A percentile compares a stretch with the other conserved stretches of the same genome.
Conservation (phyloP, 768 basidiomycete genomes). For the Hygrophorus pudorinus region DNA sequence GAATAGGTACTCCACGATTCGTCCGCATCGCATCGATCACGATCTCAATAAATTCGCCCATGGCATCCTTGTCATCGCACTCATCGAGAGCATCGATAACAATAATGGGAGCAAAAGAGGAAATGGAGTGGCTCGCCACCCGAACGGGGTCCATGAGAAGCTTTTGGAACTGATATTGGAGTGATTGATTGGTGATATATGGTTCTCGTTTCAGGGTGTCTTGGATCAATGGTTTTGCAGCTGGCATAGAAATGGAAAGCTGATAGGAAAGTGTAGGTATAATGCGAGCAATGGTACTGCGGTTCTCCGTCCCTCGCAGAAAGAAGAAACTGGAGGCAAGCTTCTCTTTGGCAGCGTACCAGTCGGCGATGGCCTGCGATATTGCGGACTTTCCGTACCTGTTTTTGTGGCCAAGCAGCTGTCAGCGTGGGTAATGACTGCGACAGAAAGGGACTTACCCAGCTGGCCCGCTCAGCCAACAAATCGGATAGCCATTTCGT, state of each 20-base stretch:
- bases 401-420: too few relatives aligned
- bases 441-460: too few relatives aligned
- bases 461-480: too few relatives aligned
- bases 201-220: not conserved
- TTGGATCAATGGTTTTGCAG: not conserved
- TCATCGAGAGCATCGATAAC: conserved; percentile 27
- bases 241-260: conserved; percentile 8
- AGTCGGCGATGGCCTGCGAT: conserved; percentile 19
- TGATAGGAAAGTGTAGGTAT: conserved; percentile 25
- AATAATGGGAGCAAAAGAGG: conserved; percentile 16
- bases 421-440: too few relatives aligned
- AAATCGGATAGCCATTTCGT: too few relatives aligned
- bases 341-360: conserved; percentile 5
- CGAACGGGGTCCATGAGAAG: conserved; percentile 19
- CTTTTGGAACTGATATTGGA: conserved; percentile 20
- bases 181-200: not conserved
- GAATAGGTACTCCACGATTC: conserved; percentile 15
- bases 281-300: conserved; percentile 18
- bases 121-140: not conserved
- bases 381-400: conserved; percentile 27
- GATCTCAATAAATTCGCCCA: conserved; percentile 19
- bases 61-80: conserved; percentile 15
- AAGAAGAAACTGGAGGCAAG: conserved; percentile 24
- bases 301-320: conserved; percentile 15
- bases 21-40: conserved; percentile 14